phyloP scores from a whole-genome alignment of 108 stramenopile genomes.

The Bacterosira constricta region DNA sequence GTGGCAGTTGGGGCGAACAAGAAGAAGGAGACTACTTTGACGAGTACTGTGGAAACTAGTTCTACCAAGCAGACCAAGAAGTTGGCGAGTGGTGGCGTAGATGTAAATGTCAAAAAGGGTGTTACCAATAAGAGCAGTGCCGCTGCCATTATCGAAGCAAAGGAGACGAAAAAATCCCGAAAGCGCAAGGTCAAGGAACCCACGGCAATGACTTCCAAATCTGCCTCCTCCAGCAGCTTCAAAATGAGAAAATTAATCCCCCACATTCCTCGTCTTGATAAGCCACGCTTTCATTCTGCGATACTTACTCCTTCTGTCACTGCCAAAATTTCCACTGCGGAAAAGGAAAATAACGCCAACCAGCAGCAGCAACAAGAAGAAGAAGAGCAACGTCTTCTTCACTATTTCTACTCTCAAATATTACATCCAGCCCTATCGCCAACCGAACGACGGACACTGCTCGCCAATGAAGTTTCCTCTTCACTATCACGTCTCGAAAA shows the following conservation, averaged over 20 bases:
- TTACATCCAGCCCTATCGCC: slow-evolving; percentile 22
- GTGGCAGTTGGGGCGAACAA: too few relatives aligned
- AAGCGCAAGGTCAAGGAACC: slow-evolving; percentile 7
- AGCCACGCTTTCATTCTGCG: background rate
- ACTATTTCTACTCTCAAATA: background rate
- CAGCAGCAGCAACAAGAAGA: background rate
- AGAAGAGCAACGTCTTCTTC: slow-evolving; percentile 3
- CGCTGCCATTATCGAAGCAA: too few relatives aligned
- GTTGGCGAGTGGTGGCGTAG: too few relatives aligned
- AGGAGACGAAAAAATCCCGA: slow-evolving; percentile 7
- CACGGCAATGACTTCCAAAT: too few relatives aligned
- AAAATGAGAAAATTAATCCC: too few relatives aligned
- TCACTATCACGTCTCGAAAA: slow-evolving; percentile 20
- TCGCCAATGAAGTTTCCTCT: slow-evolving; percentile 35
- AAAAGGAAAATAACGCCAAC: background rate
- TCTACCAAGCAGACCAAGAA: too few relatives aligned
- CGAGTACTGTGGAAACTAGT: too few relatives aligned
- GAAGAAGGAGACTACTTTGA: too few relatives aligned
- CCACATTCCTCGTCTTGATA: too few relatives aligned
- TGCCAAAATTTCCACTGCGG: background rate
- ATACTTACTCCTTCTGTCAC: background rate
- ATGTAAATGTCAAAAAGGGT: too few relatives aligned
- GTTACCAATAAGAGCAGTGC: too few relatives aligned
- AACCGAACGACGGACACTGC: slow-evolving; percentile 28
- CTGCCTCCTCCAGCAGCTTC: too few relatives aligned